Base-by-base conservation (phyloP, 1,284 basidiomycete species). In the Apiotrichum montevideense region DNA sequence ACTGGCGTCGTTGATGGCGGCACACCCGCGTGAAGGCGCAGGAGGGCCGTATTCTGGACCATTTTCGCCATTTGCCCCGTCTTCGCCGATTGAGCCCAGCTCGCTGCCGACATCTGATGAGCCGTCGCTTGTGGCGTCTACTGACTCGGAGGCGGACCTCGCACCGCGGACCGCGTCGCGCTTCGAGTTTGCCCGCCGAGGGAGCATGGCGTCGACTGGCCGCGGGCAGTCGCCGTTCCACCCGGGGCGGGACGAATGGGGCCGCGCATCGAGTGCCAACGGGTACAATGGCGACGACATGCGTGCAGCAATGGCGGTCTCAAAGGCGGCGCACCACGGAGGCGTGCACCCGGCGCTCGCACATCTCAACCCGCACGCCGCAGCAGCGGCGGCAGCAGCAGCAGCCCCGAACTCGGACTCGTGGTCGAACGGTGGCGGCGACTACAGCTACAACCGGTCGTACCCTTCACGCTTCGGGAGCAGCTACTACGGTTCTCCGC, bases 161-260 rank as follows among this genome's bases (percentile, higher is more conserved):
- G 56, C 56, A 4, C 56, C 55, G 3, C 56, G 62, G 29, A 63
- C 62, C 3, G 44, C 62, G 21, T 56, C 54, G 10, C 54, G 62
- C 1, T 63, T 63, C 56, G 62, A 63, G 49, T 63, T 63, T 55
- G 62, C 62, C 5, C 62, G 62, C 11, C 45, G 51, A 1, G 46
- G 49, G 32, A 42, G 55, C 46, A 21, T 57, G 39, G 42, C 51
- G 46, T 51, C 49, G 13, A 35, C 55, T 11, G 15, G 57, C 48
- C 53, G 59, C 8, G 56, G 58, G 15, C 53, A 61, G 53, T 51
- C 46, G 21, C 62, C 62, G 13, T 63, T 60, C 62, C 62, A 54
- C 40, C 21, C 21, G 21, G 54, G 41, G 3, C 46, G 57, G 14
- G 58, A 59, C 33, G 62, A 63, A 15, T 63, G 62, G 62, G 50